Evolutionary conservation across 805 yeast genomes (phyloP).

Genomic region (Barnettozyma botsteinii): DNA sequence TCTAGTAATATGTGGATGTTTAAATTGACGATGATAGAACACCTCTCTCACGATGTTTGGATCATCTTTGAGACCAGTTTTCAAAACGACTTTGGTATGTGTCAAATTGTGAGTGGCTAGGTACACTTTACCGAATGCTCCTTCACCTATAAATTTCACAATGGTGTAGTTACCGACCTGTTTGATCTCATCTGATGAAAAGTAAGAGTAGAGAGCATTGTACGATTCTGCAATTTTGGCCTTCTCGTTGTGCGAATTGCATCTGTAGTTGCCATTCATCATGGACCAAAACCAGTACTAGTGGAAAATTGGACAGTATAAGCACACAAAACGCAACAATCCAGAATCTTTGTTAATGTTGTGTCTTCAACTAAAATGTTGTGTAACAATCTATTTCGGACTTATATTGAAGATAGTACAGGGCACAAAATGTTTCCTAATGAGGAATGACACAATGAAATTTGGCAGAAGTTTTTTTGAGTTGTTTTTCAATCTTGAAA

Average conservation of each 20-base stretch:
- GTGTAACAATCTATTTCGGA: too few species aligned
- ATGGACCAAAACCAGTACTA: too few species aligned
- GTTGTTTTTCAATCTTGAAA: too few species aligned
- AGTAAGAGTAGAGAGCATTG: conserved; percentile 48
- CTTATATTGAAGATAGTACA: too few species aligned
- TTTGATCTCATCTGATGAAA: conserved; percentile 40
- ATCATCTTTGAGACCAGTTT: conserved; percentile 70
- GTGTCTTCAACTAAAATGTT: too few species aligned
- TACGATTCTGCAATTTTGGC: conserved; percentile 54
- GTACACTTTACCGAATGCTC: conserved; percentile 89
- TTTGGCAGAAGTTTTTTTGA: too few species aligned
- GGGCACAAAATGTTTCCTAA: too few species aligned
- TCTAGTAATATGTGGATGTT: conserved; percentile 77
- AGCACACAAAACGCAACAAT: too few species aligned
- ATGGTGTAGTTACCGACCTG: conserved; percentile 82
- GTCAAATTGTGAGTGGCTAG: conserved; percentile 75
- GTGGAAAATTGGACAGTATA: too few species aligned
- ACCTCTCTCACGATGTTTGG: conserved; percentile 88
- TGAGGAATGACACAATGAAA: too few species aligned
- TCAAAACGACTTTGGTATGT: conserved; percentile 73
- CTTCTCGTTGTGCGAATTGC: conserved; percentile 22
- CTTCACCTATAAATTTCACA: conserved; percentile 75
- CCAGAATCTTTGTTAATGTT: too few species aligned
- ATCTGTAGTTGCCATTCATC: conserved; percentile 8
- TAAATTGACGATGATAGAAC: conserved; percentile 78